These are phyloP conservation scores for Ustilaginoidea virens DNA, from an alignment of 2,329 filamentous ascomycete genomes.

Conservation along the genomic window DNA sequence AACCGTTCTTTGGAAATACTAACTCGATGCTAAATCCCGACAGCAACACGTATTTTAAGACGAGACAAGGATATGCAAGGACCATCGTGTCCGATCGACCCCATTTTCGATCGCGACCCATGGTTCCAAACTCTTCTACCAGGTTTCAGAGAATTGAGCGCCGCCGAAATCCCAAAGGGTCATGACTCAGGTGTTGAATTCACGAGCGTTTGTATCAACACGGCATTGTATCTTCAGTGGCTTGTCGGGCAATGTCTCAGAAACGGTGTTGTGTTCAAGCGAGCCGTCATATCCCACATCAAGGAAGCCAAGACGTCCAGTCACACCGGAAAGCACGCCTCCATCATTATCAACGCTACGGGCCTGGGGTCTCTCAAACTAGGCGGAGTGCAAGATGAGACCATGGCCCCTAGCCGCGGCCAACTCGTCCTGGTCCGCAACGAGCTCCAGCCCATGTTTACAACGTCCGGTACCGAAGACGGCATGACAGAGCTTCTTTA, in stretches of 20 bases:
- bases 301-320: constrained; percentile 40
- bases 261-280: constrained; percentile 52
- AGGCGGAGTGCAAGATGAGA: constrained; percentile 64
- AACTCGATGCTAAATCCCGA: neutral
- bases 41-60: constrained; percentile 34
- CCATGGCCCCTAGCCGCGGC: constrained; percentile 61
- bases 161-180: constrained; percentile 42
- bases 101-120: constrained; percentile 47
- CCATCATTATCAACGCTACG: constrained; percentile 72
- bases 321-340: constrained; percentile 40
- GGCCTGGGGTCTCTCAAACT: constrained; percentile 62
- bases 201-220: constrained; percentile 83
- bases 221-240: constrained; percentile 74
- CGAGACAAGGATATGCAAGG: constrained; percentile 45
- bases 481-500: constrained; percentile 59
- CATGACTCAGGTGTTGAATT: constrained; percentile 62
- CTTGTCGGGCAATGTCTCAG: constrained; percentile 66
- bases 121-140: constrained; percentile 62
- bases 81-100: constrained; percentile 32
- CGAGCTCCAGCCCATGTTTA: constrained; percentile 53
- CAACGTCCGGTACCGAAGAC: constrained; percentile 58
- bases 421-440: constrained; percentile 79
- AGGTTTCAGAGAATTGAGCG: constrained; percentile 49
- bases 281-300: constrained; percentile 53
- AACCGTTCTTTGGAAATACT: too few species aligned